These are phyloP conservation scores for Neopestalotiopsis sp. DNA, from an alignment of 2,329 filamentous ascomycete genomes.

Conservation along the genomic window DNA sequence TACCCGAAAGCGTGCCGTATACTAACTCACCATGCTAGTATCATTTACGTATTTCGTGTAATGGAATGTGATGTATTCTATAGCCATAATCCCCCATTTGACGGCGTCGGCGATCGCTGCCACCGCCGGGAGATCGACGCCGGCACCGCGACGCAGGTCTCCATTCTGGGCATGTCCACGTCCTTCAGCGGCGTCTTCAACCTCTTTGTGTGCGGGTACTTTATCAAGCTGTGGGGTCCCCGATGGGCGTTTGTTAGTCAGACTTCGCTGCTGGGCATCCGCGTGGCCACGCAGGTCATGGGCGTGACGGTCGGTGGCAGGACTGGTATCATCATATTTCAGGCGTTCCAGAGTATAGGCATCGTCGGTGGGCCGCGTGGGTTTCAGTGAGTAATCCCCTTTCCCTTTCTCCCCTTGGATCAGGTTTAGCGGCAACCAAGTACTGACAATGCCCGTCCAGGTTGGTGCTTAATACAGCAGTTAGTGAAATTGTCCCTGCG, in stretches of 20 bases:
- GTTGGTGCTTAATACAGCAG: slow-evolving; percentile 70
- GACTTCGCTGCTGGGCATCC: slow-evolving; percentile 67
- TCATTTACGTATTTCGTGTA: slow-evolving; percentile 70
- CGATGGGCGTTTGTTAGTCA: slow-evolving; percentile 66
- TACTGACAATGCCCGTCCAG: not conserved
- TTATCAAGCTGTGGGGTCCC: slow-evolving; percentile 69
- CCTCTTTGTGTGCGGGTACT: slow-evolving; percentile 70
- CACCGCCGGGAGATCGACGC: slow-evolving; percentile 66
- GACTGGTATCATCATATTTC: slow-evolving; percentile 70
- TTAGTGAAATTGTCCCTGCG: slow-evolving; percentile 67
- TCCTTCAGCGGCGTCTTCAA: slow-evolving; percentile 69
- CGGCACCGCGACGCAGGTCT: slow-evolving; percentile 65
- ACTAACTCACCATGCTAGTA: slow-evolving; percentile 29
- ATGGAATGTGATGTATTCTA: slow-evolving; percentile 78
- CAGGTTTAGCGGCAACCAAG: not conserved
- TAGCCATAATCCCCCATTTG: slow-evolving; percentile 55
- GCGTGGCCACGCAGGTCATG: slow-evolving; percentile 67
- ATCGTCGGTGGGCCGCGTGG: slow-evolving; percentile 71
- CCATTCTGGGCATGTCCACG: slow-evolving; percentile 70
- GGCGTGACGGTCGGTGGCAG: slow-evolving; percentile 67
- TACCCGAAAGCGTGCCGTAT: no score
- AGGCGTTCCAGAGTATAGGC: slow-evolving; percentile 70
- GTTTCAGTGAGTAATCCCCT: slow-evolving; percentile 51
- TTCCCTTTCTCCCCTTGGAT: not conserved
- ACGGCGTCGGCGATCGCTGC: slow-evolving; percentile 59